Evolutionary conservation across 1,284 basidiomycete species (phyloP).

Genomic region (Tylopilus sp.): DNA sequence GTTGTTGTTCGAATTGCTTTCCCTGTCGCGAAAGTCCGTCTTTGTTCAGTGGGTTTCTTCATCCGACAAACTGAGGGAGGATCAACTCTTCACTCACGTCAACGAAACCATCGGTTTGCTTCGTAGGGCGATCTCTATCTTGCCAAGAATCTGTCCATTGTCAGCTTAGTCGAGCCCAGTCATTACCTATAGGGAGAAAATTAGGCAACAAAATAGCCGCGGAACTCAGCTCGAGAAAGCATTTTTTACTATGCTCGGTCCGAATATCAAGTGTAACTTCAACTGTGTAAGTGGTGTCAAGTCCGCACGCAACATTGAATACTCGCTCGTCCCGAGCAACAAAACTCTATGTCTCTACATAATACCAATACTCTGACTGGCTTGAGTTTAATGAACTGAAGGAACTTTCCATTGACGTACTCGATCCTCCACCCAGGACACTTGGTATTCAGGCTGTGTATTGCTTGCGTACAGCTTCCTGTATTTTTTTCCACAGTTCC

Average conservation of each 20-base stretch:
- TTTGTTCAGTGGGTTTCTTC: not conserved
- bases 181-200: not conserved
- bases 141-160: not conserved
- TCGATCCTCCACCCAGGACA: constrained; percentile 15
- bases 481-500: too few species aligned
- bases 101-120: not conserved
- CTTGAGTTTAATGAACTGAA: constrained; percentile 30
- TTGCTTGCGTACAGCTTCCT: too few species aligned
- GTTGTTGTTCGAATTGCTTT: not conserved
- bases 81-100: not conserved
- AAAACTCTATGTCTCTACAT: not conserved
- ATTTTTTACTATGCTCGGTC: not conserved
- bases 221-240: not conserved
- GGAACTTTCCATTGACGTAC: constrained; percentile 36
- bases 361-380: constrained; percentile 1
- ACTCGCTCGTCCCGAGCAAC: not conserved
- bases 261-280: not conserved
- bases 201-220: not conserved
- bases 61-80: not conserved
- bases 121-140: not conserved
- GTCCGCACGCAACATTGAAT: not conserved
- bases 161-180: not conserved
- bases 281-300: not conserved
- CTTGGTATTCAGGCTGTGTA: too few species aligned
- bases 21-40: not conserved